Base-by-base conservation (phyloP, 2,329 filamentous ascomycete species). In the Aureobasidium sp. region DNA sequence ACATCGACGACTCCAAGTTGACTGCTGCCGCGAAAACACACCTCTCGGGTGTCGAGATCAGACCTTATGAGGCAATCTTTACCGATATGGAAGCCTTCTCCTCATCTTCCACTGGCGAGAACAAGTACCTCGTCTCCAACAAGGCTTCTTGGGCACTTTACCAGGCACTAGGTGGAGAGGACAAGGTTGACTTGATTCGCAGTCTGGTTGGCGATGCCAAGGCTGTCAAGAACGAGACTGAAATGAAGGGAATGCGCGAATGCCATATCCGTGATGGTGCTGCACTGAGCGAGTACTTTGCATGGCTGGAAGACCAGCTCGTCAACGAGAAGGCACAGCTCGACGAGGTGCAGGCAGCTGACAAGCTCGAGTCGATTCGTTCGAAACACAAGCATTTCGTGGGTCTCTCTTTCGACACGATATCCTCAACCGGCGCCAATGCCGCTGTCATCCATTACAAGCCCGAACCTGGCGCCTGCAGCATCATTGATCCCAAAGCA, bases 381-480 rank as follows among this genome's bases (percentile, higher is more conserved):
- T 78, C 79, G 30, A 81, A 81, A 64, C 77, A 83, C 54, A 74
- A 90, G 55, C 76, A 87, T 58, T 98, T 90, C 67, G 88, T 88
- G 45, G 93, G 93, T 5, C 77, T 97, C 14, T 96, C 90, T 0
- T 98, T 98, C 64, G 84, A 90, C 60, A 97, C 93, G 2, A 98
- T 98, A 57, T 97, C 91, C 0, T 95, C 90, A 0, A 96, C 90
- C 0, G 93, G 93, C 2, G 74, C 91, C 2, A 95, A 93, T 67
- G 93, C 90, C 55, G 93, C 93, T 4, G 80, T 98, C 11, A 98
- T 98, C 55, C 93, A 98, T 68, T 98, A 98, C 74, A 87, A 86
- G 61, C 90, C 93, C 0, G 88, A 95, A 65, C 82, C 79, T 53
- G 89, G 86, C 17, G 85, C 78, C 58, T 97, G 91, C 70, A 80